Conservation (phyloP, 768 basidiomycete species). For the Phaeolepiota aurea region DNA sequence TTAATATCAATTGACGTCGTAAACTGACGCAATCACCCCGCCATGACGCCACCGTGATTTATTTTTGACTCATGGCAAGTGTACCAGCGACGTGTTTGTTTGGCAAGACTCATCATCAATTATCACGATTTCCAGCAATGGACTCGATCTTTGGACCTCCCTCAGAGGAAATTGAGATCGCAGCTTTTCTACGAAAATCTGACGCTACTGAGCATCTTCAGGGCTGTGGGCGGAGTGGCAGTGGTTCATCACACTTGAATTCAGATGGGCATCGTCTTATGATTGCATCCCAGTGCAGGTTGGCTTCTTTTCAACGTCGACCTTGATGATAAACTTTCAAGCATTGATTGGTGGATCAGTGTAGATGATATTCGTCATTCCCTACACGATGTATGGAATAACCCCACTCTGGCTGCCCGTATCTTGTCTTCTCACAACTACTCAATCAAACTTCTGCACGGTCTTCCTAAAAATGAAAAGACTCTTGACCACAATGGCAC, state of each 20-base stretch:
- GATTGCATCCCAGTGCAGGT: not conserved
- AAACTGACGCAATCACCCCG: not conserved
- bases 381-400: slow-evolving; percentile 39
- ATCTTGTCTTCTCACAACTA: slow-evolving; percentile 46
- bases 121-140: slow-evolving; percentile 8
- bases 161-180: slow-evolving; percentile 44
- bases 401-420: slow-evolving; percentile 50
- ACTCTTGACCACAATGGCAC: too few relatives aligned
- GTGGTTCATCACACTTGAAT: too few relatives aligned
- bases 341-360: slow-evolving; percentile 22
- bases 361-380: slow-evolving; percentile 39
- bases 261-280: too few relatives aligned
- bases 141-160: slow-evolving; percentile 60
- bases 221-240: too few relatives aligned
- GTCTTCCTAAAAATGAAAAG: too few relatives aligned
- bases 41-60: not conserved
- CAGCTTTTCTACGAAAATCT: slow-evolving; percentile 32
- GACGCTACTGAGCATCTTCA: slow-evolving; percentile 8
- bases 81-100: too few relatives aligned
- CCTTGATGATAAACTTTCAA: too few relatives aligned
- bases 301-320: too few relatives aligned
- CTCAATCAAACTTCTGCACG: slow-evolving; percentile 25
- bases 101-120: not conserved
- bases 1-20: not conserved
- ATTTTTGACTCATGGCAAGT: not conserved